Evolutionary conservation across 2,329 filamentous ascomycete species (phyloP).

Genomic region (Alternaria panax): DNA sequence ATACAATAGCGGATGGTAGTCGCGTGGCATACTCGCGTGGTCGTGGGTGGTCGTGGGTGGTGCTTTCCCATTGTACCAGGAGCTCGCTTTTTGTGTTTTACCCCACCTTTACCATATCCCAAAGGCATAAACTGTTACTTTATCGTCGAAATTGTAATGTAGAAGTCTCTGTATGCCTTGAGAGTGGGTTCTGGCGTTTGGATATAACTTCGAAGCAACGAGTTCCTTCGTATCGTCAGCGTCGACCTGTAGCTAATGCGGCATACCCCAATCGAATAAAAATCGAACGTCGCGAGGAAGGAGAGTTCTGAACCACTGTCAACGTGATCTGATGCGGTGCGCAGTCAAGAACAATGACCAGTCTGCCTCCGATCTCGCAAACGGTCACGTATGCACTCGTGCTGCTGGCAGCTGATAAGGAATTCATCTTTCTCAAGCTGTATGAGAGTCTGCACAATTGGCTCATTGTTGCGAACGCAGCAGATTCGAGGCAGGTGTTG

Average conservation of each 20-base stretch:
- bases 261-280: background rate
- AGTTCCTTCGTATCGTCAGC: background rate
- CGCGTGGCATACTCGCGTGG: background rate
- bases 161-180: too few species aligned
- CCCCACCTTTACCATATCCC: too few species aligned
- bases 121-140: too few species aligned
- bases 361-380: background rate
- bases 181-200: too few species aligned
- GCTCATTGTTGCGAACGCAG: background rate
- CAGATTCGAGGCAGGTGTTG: background rate
- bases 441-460: background rate
- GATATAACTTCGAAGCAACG: too few species aligned
- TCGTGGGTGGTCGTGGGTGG: background rate
- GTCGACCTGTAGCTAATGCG: background rate
- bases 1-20: background rate
- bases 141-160: too few species aligned
- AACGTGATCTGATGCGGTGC: background rate
- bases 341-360: background rate
- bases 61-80: background rate
- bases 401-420: background rate
- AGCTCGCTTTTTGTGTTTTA: too few species aligned
- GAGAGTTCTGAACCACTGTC: background rate
- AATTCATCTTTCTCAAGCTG: background rate
- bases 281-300: background rate
- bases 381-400: background rate